Evolutionary conservation across 768 basidiomycete genomes (phyloP), one percentile per base, ranked within the genome.

Genomic region (Kwoniella newhampshirensis): DNA sequence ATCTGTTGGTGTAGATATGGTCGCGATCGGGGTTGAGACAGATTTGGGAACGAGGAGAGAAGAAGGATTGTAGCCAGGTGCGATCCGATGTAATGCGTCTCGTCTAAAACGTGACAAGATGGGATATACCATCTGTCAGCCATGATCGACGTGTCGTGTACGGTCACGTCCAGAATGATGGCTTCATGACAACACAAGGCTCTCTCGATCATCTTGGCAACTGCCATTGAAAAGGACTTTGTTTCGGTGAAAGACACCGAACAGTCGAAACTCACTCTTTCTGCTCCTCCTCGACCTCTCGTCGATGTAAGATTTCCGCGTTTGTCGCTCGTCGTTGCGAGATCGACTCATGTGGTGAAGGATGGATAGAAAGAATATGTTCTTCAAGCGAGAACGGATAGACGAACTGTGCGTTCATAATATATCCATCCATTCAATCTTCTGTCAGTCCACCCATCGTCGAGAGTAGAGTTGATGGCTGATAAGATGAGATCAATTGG

Each of bases 301-400:
- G 82, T 2, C 84, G 77, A 17, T 79, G 81, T 18, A 96, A 80
- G 64, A 87, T 85, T 1, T 85, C 83, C 46, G 89, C 85, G 42
- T 88, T 84, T 8, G 86, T 83, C 0, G 84, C 80, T 2, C 82
- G 77, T 59, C 88, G 82, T 0, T 86, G 81, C 0, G 86, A 81
- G 35, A 89, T 81, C 0, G 86, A 85, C 3, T 80, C 77, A 44
- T 86, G 81, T 1, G 89, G 85, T 0, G 88, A 81, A 0, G 87
- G 84, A 70, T 88, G 88, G 37, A 89, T 77, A 1, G 84, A 83
- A 50, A 93, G 76, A 63, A 91, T 80, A 72, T 94, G 92, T 0
- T 86, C 83, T 70, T 98, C 94, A 49, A 98, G 82, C 2, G 91
- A 87, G 80, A 91, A 97, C 1, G 94, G 93, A 70, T 97, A 98